Evolutionary conservation across 2,329 filamentous ascomycete species (phyloP).

Genomic region (Pseudocercospora musae): DNA sequence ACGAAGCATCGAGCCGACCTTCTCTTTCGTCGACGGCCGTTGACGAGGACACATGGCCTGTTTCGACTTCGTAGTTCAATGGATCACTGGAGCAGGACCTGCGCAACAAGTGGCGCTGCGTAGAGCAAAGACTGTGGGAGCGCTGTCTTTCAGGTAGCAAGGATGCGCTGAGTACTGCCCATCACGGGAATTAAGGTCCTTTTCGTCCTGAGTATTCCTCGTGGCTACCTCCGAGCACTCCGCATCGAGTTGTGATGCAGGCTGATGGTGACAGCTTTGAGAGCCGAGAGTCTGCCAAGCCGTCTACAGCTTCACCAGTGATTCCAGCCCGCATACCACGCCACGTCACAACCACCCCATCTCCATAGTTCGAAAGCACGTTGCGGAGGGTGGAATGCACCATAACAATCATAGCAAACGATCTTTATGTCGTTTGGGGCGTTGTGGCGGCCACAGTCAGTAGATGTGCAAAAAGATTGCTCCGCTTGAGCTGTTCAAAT

Average conservation of each 20-base stretch:
- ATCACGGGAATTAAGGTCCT: neutral
- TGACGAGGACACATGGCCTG: neutral
- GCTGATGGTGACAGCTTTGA: neutral
- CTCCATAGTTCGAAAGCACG: neutral
- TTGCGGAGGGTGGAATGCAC: neutral
- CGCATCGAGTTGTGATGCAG: neutral
- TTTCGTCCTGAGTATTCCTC: neutral
- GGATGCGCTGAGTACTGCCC: neutral
- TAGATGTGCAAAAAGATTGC: neutral
- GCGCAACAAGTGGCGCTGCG: no score
- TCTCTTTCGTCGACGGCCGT: neutral
- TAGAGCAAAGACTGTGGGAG: neutral
- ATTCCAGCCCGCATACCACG: neutral
- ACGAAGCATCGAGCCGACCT: neutral
- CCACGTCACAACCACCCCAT: neutral
- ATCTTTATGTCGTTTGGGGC: neutral
- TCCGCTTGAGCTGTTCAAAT: neutral
- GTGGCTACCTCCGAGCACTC: neutral
- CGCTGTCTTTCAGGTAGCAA: neutral
- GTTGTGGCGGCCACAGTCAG: neutral
- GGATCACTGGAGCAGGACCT: neutral
- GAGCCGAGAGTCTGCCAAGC: neutral
- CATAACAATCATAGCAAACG: neutral
- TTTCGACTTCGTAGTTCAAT: neutral
- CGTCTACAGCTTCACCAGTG: neutral